A percentile compares a stretch with the other conserved stretches of the same genome.
Evolutionary conservation across 371 early-diverging fungal genomes (phyloP).

Genomic region (Mucor sp.): DNA sequence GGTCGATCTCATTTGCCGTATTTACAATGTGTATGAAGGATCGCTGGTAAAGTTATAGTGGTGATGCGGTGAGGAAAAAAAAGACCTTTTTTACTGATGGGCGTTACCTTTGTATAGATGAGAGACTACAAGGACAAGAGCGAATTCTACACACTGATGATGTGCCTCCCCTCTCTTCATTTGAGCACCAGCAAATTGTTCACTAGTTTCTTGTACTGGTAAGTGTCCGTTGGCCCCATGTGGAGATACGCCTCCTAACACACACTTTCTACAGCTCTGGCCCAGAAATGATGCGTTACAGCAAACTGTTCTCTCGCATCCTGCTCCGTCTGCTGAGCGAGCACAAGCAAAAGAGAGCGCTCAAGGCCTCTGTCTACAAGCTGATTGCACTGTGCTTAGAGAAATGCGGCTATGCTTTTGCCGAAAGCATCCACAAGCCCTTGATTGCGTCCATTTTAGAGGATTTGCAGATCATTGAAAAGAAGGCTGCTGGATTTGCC

Average conservation of each 20-base stretch:
- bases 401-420: slow-evolving; percentile 48
- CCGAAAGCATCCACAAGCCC: slow-evolving; percentile 37
- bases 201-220: slow-evolving; percentile 45
- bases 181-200: slow-evolving; percentile 42
- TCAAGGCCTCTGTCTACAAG: slow-evolving; percentile 41
- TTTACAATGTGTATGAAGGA: slow-evolving; percentile 49
- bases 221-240: neutral
- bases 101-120: slow-evolving; percentile 17
- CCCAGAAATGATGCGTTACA: slow-evolving; percentile 38
- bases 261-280: slow-evolving; percentile 29
- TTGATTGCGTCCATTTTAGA: slow-evolving; percentile 30
- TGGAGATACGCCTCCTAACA: neutral
- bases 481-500: slow-evolving; percentile 11
- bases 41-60: slow-evolving; percentile 37
- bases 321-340: slow-evolving; percentile 43
- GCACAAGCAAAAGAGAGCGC: slow-evolving; percentile 35
- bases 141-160: slow-evolving; percentile 42
- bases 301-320: slow-evolving; percentile 42
- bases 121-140: slow-evolving; percentile 39
- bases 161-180: slow-evolving; percentile 45
- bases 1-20: slow-evolving; percentile 46
- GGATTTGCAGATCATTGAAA: slow-evolving; percentile 29
- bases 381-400: slow-evolving; percentile 45
- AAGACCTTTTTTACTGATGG: neutral
- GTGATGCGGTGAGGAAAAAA: neutral